Conservation (phyloP, 768 basidiomycete species). For the Xanthoconium purpureum region DNA sequence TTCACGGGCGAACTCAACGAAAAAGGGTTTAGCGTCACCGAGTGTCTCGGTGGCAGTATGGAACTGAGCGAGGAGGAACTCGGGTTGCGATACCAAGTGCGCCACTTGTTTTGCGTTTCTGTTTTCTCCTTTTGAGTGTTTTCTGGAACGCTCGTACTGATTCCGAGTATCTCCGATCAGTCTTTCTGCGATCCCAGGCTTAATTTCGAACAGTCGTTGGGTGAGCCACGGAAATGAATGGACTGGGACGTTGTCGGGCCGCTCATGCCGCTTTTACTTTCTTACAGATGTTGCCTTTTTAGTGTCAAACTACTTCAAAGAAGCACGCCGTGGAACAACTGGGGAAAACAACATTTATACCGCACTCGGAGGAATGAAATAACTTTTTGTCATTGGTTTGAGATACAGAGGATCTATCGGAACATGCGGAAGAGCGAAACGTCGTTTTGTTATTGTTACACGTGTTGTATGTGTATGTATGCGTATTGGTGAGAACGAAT, state of each 20-base stretch:
- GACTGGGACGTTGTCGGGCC: background rate
- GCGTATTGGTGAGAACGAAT: background rate
- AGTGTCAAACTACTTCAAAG: slow-evolving; percentile 76
- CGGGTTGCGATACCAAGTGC: slow-evolving; percentile 83
- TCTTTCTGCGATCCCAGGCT: slow-evolving; percentile 93
- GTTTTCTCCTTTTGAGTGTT: too few species aligned
- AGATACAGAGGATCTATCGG: slow-evolving; percentile 13
- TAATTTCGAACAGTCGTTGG: slow-evolving; percentile 93
- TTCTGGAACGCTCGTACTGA: background rate
- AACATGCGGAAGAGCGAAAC: slow-evolving; percentile 4
- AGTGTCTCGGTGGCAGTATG: slow-evolving; percentile 97
- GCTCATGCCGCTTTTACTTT: background rate
- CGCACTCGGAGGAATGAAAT: slow-evolving; percentile 28
- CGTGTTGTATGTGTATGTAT: background rate
- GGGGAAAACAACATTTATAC: slow-evolving; percentile 28
- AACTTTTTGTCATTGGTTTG: background rate
- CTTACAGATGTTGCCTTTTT: slow-evolving; percentile 79
- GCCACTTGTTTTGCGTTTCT: slow-evolving; percentile 8
- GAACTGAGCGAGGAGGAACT: slow-evolving; percentile 86
- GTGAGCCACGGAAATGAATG: slow-evolving; percentile 41
- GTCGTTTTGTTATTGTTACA: slow-evolving; percentile 5
- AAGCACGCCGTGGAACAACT: slow-evolving; percentile 46
- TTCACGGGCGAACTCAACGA: slow-evolving; percentile 90
- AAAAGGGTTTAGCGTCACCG: slow-evolving; percentile 92
- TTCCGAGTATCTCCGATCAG: slow-evolving; percentile 33